phyloP scores from a whole-genome alignment of 2,329 filamentous ascomycete genomes.

The Bimuria novae-zelandiae region DNA sequence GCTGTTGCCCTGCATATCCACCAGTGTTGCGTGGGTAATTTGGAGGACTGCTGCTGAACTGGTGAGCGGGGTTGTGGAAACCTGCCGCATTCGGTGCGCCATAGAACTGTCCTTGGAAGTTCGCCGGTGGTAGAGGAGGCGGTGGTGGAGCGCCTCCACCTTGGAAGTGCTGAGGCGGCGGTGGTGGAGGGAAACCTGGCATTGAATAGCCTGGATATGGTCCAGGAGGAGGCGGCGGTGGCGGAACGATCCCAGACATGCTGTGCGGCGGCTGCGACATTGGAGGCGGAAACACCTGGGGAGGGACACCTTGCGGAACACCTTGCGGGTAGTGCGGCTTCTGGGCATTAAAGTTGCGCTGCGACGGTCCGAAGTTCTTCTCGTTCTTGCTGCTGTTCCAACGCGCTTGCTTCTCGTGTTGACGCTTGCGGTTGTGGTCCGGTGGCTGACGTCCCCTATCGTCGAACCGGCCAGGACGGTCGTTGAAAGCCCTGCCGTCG shows the following conservation, averaged over 20 bases:
- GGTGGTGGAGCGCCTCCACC: slow-evolving; percentile 15
- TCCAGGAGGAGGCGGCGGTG: slow-evolving; percentile 24
- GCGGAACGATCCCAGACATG: slow-evolving; percentile 12
- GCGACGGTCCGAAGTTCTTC: slow-evolving; percentile 7
- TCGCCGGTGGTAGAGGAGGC: slow-evolving; percentile 33
- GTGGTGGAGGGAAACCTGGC: slow-evolving; percentile 26
- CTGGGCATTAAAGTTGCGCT: slow-evolving; percentile 9
- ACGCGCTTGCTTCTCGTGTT: slow-evolving; percentile 5
- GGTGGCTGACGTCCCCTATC: slow-evolving; percentile 15
- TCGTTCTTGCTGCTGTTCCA: slow-evolving; percentile 12
- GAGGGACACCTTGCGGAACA: neutral
- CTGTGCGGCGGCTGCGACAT: slow-evolving; percentile 14
- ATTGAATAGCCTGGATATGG: slow-evolving; percentile 26
- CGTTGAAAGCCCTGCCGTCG: slow-evolving; percentile 9
- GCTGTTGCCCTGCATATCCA: slow-evolving; percentile 14
- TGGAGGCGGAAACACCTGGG: neutral
- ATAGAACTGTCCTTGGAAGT: slow-evolving; percentile 28
- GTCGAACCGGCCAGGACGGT: slow-evolving; percentile 16
- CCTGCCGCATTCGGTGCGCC: slow-evolving; percentile 23
- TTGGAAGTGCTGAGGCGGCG: slow-evolving; percentile 19
- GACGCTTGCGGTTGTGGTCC: slow-evolving; percentile 12
- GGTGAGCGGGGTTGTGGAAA: slow-evolving; percentile 13
- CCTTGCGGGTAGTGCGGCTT: slow-evolving; percentile 13
- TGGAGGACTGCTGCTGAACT: neutral
- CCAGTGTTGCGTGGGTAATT: slow-evolving; percentile 2